Conservation (phyloP, 805 yeast genomes). For the Ogataea glucozyma region DNA sequence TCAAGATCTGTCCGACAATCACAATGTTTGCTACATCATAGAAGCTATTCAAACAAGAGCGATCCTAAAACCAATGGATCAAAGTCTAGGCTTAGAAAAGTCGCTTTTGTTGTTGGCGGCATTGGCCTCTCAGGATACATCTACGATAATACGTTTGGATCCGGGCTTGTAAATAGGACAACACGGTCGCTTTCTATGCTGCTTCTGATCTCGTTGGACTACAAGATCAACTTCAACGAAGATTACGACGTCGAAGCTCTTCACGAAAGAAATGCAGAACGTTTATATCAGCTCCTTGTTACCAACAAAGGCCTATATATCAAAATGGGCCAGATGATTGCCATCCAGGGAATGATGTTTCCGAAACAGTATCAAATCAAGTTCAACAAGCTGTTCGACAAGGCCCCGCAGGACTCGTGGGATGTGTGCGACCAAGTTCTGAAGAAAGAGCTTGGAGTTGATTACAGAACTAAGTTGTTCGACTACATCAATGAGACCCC, state of each 20-base stretch:
- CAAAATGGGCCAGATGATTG: constrained; percentile 77
- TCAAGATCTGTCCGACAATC: no score
- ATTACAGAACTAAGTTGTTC: constrained; percentile 43
- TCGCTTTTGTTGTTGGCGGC: constrained; percentile 14
- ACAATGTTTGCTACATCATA: background rate
- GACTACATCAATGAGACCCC: constrained; percentile 53
- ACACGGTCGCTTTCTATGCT: constrained; percentile 50
- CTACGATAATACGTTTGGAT: constrained; percentile 38
- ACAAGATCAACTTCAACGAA: constrained; percentile 52
- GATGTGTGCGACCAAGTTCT: constrained; percentile 42
- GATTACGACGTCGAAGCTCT: constrained; percentile 49
- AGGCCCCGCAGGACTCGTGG: constrained; percentile 66
- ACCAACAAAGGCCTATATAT: constrained; percentile 64
- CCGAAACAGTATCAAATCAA: constrained; percentile 63
- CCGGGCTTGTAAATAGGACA: constrained; percentile 56
- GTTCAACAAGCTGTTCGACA: constrained; percentile 61
- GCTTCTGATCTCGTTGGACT: constrained; percentile 56
- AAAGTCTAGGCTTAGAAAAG: background rate
- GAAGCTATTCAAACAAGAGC: background rate
- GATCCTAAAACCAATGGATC: background rate
- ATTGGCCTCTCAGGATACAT: constrained; percentile 24
- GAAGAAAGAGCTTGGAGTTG: constrained; percentile 41
- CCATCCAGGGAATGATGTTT: constrained; percentile 68
- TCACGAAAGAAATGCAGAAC: constrained; percentile 59
- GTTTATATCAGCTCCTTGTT: constrained; percentile 46